phyloP scores from a whole-genome alignment of 805 yeast species.

The Teunomyces kruisii region DNA sequence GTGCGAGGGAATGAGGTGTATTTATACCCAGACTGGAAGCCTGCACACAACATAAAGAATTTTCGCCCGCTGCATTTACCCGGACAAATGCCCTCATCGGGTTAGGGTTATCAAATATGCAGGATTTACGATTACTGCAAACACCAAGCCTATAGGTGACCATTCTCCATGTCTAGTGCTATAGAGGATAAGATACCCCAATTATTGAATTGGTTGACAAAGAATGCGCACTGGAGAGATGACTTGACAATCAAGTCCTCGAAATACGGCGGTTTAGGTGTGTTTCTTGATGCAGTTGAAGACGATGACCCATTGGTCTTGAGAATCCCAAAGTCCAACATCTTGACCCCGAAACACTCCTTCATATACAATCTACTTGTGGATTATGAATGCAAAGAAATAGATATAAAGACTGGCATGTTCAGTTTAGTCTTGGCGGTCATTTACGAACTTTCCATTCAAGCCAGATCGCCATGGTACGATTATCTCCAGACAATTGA shows the following conservation, averaged over 20 bases:
- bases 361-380: conserved; percentile 63
- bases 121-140: conserved; percentile 1
- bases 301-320: conserved; percentile 41
- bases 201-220: conserved; percentile 52
- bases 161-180: conserved; percentile 8
- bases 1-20: conserved; percentile 23
- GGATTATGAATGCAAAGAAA: conserved; percentile 43
- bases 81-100: background rate
- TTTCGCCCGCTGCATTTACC: background rate
- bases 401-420: conserved; percentile 53
- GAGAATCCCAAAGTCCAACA: conserved; percentile 59
- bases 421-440: conserved; percentile 66
- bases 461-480: conserved; percentile 77
- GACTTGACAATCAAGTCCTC: conserved; percentile 50
- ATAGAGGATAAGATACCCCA: background rate
- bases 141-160: background rate
- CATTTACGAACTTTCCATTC: conserved; percentile 64
- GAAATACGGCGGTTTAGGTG: conserved; percentile 67
- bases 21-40: conserved; percentile 29
- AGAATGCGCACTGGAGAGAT: conserved; percentile 55
- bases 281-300: conserved; percentile 51
- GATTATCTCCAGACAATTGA: conserved; percentile 59
- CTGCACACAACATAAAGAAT: conserved; percentile 5
- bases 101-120: background rate
- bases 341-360: conserved; percentile 60